These are phyloP conservation scores for Phialocephala subalpina DNA, from an alignment of 2,329 filamentous ascomycete genomes.

Conservation along the genomic window DNA sequence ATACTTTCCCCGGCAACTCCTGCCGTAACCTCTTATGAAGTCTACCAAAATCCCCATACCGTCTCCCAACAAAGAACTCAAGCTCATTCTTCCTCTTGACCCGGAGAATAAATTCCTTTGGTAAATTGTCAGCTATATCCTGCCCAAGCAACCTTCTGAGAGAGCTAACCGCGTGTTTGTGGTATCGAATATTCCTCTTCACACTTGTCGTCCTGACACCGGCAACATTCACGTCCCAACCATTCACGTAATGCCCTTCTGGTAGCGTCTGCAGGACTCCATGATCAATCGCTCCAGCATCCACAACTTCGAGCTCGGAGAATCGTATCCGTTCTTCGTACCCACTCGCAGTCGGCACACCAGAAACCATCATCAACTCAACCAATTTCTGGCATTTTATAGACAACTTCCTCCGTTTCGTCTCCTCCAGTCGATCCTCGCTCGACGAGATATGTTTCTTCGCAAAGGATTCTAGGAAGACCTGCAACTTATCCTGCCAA, in stretches of 20 bases:
- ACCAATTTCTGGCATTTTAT: conserved; percentile 94
- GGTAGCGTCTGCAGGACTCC: conserved; percentile 87
- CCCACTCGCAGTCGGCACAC: conserved; percentile 91
- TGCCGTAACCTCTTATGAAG: conserved; percentile 81
- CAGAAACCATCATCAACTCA: conserved; percentile 99
- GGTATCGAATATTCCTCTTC: conserved; percentile 87
- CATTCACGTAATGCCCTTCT: conserved; percentile 90
- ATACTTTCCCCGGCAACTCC: conserved; percentile 89
- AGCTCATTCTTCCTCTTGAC: conserved; percentile 80
- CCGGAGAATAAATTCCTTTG: conserved; percentile 85
- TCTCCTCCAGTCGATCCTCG: conserved; percentile 94
- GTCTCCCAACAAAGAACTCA: conserved; percentile 81
- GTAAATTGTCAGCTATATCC: conserved; percentile 13
- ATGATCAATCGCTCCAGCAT: conserved; percentile 89
- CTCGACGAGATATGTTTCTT: conserved; percentile 97
- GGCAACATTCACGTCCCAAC: conserved; percentile 96
- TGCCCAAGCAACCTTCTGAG: not conserved
- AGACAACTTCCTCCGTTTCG: conserved; percentile 91
- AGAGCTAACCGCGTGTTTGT: conserved; percentile 82
- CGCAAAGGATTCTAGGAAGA: conserved; percentile 96
- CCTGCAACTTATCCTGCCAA: conserved; percentile 97
- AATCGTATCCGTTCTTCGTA: conserved; percentile 98
- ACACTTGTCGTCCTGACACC: conserved; percentile 82
- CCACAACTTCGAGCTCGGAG: conserved; percentile 95
- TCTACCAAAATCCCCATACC: conserved; percentile 87